phyloP scores from a whole-genome alignment of 495 filamentous ascomycete species.

The Sabuloglossum arenarium region DNA sequence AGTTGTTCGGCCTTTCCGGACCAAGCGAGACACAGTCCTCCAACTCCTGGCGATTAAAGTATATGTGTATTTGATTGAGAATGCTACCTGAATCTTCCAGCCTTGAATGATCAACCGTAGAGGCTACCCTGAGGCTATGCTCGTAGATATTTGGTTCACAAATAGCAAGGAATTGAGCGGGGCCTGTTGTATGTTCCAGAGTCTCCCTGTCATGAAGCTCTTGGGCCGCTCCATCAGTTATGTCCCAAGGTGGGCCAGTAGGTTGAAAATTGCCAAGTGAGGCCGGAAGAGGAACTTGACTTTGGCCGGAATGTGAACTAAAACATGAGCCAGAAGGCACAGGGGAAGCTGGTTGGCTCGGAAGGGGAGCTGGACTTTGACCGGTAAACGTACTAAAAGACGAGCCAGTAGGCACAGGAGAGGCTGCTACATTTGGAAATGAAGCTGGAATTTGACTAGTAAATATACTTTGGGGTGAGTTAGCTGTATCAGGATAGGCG shows the following conservation, averaged over 20 bases:
- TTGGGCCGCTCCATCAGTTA: not conserved
- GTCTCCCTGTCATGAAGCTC: too few species aligned
- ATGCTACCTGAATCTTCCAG: not conserved
- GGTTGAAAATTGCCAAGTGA: not conserved
- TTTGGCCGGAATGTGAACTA: not conserved
- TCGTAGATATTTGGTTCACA: too few species aligned
- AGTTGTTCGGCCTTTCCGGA: not conserved
- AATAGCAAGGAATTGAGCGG: too few species aligned
- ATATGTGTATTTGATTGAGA: not conserved
- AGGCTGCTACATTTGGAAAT: not conserved
- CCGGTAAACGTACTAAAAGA: not conserved
- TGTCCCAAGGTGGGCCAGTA: not conserved
- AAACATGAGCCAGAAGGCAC: not conserved
- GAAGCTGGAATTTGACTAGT: not conserved
- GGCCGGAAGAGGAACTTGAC: not conserved
- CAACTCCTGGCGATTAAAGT: not conserved
- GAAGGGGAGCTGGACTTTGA: not conserved
- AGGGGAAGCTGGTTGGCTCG: not conserved
- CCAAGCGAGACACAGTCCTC: not conserved
- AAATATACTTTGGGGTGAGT: not conserved
- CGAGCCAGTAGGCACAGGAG: not conserved
- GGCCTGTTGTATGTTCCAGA: too few species aligned
- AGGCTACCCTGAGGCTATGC: too few species aligned
- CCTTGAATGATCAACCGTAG: too few species aligned
- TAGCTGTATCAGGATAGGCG: not conserved